A percentile compares a stretch with the other conserved stretches of the same genome.
Conservation (phyloP, 129 eudicot genomes). For the Deinandra increscens region DNA sequence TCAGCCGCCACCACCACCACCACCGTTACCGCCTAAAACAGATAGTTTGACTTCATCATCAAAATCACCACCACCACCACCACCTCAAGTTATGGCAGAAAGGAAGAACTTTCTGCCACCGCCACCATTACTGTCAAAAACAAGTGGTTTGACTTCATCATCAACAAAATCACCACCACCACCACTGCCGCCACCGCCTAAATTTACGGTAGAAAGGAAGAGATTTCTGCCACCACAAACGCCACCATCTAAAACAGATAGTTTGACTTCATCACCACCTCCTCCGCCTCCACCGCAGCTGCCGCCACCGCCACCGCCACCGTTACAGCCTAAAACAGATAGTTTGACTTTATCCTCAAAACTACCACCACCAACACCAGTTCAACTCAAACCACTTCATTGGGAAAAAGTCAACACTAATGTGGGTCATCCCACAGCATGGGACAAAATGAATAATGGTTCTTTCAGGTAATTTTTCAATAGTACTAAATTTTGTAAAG, state of each 20-base stretch:
- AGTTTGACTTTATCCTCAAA: conserved; percentile 34
- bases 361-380: conserved; percentile 48
- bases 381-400: conserved; percentile 82
- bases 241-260: no score
- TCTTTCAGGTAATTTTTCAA: conserved; percentile 60
- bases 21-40: conserved; percentile 41
- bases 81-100: not conserved
- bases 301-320: conserved; percentile 54
- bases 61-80: conserved; percentile 37
- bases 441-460: conserved; percentile 74
- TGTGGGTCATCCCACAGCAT: conserved; percentile 71
- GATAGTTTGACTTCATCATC: conserved; percentile 34
- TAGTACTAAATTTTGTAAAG: not conserved
- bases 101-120: conserved; percentile 35
- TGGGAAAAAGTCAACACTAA: conserved; percentile 93
- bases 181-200: no score
- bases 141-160: conserved; percentile 32
- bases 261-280: no score
- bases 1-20: conserved; percentile 46
- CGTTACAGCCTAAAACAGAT: conserved; percentile 37
- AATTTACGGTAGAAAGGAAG: no score
- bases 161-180: conserved; percentile 32
- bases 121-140: conserved; percentile 44
- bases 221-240: no score
- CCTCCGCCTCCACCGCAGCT: no score